phyloP scores from a whole-genome alignment of 768 basidiomycete species.

The Panaeolus cyanescens region DNA sequence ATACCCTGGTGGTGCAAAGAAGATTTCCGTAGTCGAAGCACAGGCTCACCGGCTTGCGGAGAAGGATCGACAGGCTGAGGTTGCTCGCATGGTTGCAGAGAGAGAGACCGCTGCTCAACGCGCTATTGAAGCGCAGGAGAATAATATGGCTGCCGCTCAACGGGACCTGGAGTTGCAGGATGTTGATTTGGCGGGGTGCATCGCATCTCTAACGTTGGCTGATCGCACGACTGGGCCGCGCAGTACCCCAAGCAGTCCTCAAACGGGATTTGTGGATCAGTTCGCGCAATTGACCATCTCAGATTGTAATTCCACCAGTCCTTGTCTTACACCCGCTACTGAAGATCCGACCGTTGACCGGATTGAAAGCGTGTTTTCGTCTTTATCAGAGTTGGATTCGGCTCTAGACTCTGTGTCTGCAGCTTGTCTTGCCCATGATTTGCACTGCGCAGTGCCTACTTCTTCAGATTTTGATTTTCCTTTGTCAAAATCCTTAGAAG shows the following conservation, averaged over 20 bases:
- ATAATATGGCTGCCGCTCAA: background rate
- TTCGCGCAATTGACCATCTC: background rate
- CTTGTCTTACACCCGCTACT: too few relatives aligned
- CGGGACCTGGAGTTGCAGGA: background rate
- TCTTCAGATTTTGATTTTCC: background rate
- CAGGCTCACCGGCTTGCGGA: background rate
- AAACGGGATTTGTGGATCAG: background rate
- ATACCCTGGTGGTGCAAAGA: background rate
- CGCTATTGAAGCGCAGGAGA: background rate
- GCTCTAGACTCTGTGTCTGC: background rate
- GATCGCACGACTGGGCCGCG: background rate
- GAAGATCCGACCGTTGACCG: background rate
- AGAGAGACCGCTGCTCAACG: too few relatives aligned
- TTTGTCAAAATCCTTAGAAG: background rate
- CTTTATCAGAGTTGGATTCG: background rate
- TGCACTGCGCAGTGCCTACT: background rate
- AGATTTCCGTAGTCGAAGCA: background rate
- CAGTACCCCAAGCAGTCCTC: background rate
- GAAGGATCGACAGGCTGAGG: background rate
- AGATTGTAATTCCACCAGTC: background rate
- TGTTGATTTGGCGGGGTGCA: background rate
- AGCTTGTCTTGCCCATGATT: background rate
- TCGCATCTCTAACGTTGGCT: background rate
- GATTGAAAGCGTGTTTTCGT: background rate
- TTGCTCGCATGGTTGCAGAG: background rate